phyloP scores from a whole-genome alignment of 2,329 filamentous ascomycete species.

The Cladorrhinum sp. region DNA sequence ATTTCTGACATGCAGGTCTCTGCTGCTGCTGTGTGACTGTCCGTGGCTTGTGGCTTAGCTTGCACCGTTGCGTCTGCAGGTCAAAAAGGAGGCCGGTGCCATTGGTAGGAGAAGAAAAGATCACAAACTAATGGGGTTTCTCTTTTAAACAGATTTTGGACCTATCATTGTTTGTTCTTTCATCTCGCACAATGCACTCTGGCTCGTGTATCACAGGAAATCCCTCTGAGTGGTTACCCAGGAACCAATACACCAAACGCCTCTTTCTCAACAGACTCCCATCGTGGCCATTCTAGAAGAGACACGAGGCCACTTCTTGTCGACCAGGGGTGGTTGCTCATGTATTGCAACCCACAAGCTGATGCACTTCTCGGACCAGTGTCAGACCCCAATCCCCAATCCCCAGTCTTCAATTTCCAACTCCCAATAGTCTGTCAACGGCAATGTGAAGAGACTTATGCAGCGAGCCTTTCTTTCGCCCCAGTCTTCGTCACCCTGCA shows the following conservation, averaged over 20 bases:
- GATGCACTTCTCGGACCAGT: conserved; percentile 2
- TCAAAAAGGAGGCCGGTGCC: not conserved
- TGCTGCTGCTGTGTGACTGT: not conserved
- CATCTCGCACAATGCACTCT: not conserved
- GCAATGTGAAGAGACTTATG: not conserved
- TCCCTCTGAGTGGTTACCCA: not conserved
- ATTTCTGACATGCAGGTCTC: not conserved
- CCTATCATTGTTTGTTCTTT: too few relatives aligned
- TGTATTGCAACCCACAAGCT: conserved; percentile 4
- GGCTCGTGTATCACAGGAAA: not conserved
- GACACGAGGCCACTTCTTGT: conserved; percentile 19
- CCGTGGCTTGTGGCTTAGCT: conserved; percentile 3
- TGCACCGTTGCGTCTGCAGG: not conserved
- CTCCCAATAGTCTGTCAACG: conserved; percentile 12
- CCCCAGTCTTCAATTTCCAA: conserved; percentile 3
- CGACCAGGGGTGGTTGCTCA: conserved; percentile 2
- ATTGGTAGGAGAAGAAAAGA: not conserved
- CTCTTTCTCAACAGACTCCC: not conserved
- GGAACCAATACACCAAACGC: not conserved
- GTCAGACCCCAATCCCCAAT: too few relatives aligned
- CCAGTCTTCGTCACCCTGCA: conserved; percentile 15
- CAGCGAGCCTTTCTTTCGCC: conserved; percentile 1
- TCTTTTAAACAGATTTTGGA: not conserved
- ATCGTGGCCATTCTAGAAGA: conserved; percentile 15
- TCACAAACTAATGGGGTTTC: not conserved